phyloP scores from a whole-genome alignment of 176 grass and related monocot genomes.

The Stipa capillata region DNA sequence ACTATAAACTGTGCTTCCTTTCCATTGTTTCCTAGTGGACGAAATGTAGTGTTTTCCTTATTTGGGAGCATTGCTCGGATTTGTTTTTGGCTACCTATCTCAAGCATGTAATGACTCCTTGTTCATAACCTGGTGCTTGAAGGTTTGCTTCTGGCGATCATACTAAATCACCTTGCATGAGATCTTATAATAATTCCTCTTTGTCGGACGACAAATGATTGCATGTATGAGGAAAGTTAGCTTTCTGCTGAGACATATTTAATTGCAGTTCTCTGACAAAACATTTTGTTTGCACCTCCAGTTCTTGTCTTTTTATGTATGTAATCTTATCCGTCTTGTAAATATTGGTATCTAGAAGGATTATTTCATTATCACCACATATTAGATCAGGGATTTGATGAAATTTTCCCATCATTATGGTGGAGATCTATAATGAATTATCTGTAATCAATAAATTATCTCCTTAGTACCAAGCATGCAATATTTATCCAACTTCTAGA shows the following conservation, averaged over 20 bases:
- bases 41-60: neutral
- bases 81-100: neutral
- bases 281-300: neutral
- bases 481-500: neutral
- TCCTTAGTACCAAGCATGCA: neutral
- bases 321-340: too few relatives aligned
- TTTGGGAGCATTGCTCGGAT: neutral
- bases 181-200: neutral
- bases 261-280: neutral
- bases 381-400: neutral
- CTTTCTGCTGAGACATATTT: slow-evolving; percentile 3
- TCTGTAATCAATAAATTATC: neutral
- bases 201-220: neutral
- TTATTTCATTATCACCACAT: neutral
- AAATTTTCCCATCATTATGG: neutral
- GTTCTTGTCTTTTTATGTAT: too few relatives aligned
- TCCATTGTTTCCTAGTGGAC: neutral
- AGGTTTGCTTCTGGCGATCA: neutral
- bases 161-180: neutral
- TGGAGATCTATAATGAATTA: neutral
- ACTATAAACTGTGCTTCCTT: neutral
- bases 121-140: neutral
- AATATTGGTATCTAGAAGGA: neutral
- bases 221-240: slow-evolving; percentile 1
- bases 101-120: neutral